These are phyloP conservation scores for Lactarius deliciosus DNA, from an alignment of 768 basidiomycete genomes.

Conservation along the genomic window DNA sequence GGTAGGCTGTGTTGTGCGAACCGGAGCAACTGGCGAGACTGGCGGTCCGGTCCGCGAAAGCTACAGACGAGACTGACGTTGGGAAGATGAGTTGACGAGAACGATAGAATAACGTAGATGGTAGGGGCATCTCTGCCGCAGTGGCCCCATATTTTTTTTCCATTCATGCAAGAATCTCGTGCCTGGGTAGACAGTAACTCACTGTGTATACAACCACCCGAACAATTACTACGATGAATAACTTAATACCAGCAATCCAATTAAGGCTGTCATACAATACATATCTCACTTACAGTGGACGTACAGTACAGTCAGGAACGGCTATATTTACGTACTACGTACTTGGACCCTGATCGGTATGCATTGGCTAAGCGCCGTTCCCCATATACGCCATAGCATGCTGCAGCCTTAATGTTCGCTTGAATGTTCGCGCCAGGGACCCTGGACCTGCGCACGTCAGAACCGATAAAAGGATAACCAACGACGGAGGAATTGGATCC, in stretches of 20 bases:
- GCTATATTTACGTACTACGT: background rate
- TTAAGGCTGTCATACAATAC: background rate
- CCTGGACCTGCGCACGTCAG: background rate
- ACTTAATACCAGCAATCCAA: background rate
- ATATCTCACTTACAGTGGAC: background rate
- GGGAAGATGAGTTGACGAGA: background rate
- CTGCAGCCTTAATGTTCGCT: background rate
- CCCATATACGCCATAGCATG: background rate
- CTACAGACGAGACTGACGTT: background rate
- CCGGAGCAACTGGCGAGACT: background rate
- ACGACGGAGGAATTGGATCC: background rate
- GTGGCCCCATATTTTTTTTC: too few species aligned
- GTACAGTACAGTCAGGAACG: slow-evolving; percentile 2
- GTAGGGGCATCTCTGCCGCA: background rate
- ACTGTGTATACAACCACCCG: background rate
- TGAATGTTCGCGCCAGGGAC: background rate
- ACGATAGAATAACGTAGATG: background rate
- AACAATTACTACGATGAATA: too few species aligned
- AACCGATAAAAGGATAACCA: background rate
- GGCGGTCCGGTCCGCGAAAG: background rate
- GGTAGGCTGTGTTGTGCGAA: background rate
- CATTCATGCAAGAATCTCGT: background rate
- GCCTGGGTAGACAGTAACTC: background rate
- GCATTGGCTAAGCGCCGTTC: background rate
- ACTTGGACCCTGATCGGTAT: background rate